Base-by-base conservation (phyloP, 1,139 yeast species). In the Starmera stellimalicola region DNA sequence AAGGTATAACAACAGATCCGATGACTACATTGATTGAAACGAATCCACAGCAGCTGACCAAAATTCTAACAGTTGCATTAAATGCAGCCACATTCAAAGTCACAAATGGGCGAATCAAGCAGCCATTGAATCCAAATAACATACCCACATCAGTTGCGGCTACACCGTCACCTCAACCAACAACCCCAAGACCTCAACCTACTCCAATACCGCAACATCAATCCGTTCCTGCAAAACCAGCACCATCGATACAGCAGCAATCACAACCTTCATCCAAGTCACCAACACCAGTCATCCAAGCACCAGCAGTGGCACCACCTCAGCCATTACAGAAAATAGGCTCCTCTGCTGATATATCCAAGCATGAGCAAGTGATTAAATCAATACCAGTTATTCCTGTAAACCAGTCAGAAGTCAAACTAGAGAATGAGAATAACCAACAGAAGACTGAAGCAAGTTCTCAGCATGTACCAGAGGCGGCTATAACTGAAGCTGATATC, bases 31-130 rank as follows among this genome's bases (percentile, higher is more conserved):
- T 83, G 51, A 87, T 82, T 48, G 94, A 85, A 40, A 80, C 80
- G 48, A 88, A 91, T 37, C 95, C 95, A 2, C 83, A 79, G 40
- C 94, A 84, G 54, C 74, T 87, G 37, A 83, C 91, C 37, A 77
- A 78, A 51, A 79, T 87, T 39, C 63, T 87, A 45, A 88, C 84
- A 22, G 81, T 83, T 35, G 94, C 94, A 0, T 72, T 84, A 48
- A 79, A 83, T 42, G 83, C 83, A 35, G 82, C 87, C 1, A 79
- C 85, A 20, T 71, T 72, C 36, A 84, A 80, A 43, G 68, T 69
- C 3, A 69, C 74, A 1, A 66, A 67, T 37, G 67, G 67, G 23
- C 53, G 60, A 38, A 51, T 60, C 8, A 60, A 56, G 34, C 60
- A 58, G 24, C 54, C 63, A 29, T 58, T 61, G n/a, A 22, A 22